Evolutionary conservation across 495 filamentous ascomycete genomes (phyloP).

Genomic region (Penicillium samsonianum): DNA sequence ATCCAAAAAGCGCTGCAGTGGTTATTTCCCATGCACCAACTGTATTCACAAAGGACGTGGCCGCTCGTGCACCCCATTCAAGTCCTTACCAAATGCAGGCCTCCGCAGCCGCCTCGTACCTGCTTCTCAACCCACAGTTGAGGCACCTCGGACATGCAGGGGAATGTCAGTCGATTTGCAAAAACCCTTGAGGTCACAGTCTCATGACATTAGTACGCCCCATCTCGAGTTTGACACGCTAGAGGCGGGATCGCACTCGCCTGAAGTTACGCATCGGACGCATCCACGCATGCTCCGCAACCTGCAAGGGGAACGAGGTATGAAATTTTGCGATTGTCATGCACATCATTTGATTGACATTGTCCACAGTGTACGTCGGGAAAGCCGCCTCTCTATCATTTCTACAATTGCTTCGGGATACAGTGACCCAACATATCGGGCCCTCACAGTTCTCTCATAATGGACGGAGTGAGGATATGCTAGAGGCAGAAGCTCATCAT

Average conservation of each 20-base stretch:
- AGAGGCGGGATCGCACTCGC: slow-evolving; percentile 26
- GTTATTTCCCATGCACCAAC: slow-evolving; percentile 41
- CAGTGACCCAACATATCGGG: slow-evolving; percentile 45
- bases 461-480: slow-evolving; percentile 44
- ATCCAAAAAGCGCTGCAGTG: slow-evolving; percentile 46
- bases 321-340: neutral
- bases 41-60: slow-evolving; percentile 36
- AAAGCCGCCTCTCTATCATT: slow-evolving; percentile 46
- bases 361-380: slow-evolving; percentile 39
- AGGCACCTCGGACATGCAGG: neutral
- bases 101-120: slow-evolving; percentile 14
- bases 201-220: slow-evolving; percentile 1
- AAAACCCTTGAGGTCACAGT: slow-evolving; percentile 7
- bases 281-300: slow-evolving; percentile 44
- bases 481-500: slow-evolving; percentile 41
- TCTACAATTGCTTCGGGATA: slow-evolving; percentile 44
- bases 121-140: neutral
- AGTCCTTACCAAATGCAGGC: slow-evolving; percentile 16
- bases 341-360: neutral
- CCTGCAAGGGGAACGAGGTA: slow-evolving; percentile 42
- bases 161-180: neutral
- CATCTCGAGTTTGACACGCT: slow-evolving; percentile 7
- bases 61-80: slow-evolving; percentile 37
- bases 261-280: slow-evolving; percentile 39
- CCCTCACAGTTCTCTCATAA: slow-evolving; percentile 47